Evolutionary conservation across 2,329 filamentous ascomycete species (phyloP).

Genomic region (Fusarium sp.): DNA sequence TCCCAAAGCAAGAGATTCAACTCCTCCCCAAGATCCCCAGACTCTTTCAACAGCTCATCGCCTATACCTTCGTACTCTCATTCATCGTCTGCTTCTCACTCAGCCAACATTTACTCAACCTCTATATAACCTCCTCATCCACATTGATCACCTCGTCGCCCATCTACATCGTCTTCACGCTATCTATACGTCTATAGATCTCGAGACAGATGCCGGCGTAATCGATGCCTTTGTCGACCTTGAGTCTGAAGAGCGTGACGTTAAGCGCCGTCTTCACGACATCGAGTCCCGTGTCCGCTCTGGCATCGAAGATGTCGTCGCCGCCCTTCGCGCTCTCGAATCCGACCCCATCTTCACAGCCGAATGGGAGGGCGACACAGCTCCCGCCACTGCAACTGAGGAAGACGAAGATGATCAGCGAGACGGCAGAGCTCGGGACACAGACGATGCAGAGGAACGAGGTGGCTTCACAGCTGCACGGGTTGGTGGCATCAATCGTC

Average conservation of each 20-base stretch:
- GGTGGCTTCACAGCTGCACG: slow-evolving; percentile 72
- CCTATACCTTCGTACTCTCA: slow-evolving; percentile 76
- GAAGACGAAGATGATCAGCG: slow-evolving; percentile 19
- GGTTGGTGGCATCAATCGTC: slow-evolving; percentile 81
- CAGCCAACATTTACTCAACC: slow-evolving; percentile 70
- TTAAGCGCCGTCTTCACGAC: slow-evolving; percentile 70
- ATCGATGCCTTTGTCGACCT: slow-evolving; percentile 79
- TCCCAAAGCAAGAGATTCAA: slow-evolving; percentile 31
- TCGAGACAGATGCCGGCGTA: slow-evolving; percentile 84
- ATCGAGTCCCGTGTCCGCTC: slow-evolving; percentile 72
- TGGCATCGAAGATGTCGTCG: slow-evolving; percentile 75
- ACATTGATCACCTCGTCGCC: slow-evolving; percentile 84
- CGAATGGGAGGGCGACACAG: slow-evolving; percentile 53
- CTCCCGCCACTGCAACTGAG: slow-evolving; percentile 16
- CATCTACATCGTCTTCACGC: slow-evolving; percentile 79
- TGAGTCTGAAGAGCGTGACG: slow-evolving; percentile 75
- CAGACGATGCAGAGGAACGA: slow-evolving; percentile 49
- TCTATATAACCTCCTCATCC: slow-evolving; percentile 73
- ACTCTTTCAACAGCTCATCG: slow-evolving; percentile 83
- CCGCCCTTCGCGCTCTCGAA: slow-evolving; percentile 58
- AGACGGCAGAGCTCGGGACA: slow-evolving; percentile 47
- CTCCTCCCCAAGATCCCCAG: slow-evolving; percentile 77
- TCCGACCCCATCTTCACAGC: slow-evolving; percentile 56
- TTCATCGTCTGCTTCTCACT: slow-evolving; percentile 73
- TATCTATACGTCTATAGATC: slow-evolving; percentile 81